phyloP scores from a whole-genome alignment of 441 rosid species.

The Iberis amara region DNA sequence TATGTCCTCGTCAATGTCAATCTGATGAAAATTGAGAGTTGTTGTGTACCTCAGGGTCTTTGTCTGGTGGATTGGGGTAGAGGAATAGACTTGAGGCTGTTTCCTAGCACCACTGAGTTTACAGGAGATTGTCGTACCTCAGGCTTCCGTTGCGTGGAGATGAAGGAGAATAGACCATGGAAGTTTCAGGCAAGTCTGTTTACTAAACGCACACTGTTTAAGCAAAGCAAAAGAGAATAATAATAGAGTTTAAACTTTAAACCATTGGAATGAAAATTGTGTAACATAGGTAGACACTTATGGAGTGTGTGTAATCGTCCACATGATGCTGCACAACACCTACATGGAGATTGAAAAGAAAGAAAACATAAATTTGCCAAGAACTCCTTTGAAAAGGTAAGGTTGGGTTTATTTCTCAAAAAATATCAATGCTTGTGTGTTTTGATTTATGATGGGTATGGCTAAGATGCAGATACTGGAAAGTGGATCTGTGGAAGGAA shows the following conservation, averaged over 20 bases:
- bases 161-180: constrained; percentile 88
- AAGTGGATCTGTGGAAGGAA: constrained; percentile 64
- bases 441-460: neutral
- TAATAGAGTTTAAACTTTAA: constrained; percentile 11
- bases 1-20: neutral
- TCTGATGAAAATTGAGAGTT: constrained; percentile 4
- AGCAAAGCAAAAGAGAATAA: neutral
- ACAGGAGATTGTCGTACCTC: constrained; percentile 81
- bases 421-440: too few relatives aligned
- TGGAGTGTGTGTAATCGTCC: constrained; percentile 72
- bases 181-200: constrained; percentile 63
- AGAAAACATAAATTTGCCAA: constrained; percentile 47
- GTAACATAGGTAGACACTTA: constrained; percentile 63
- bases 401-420: neutral
- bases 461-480: constrained; percentile 63
- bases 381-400: constrained; percentile 61
- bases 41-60: constrained; percentile 58
- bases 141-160: constrained; percentile 81
- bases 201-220: constrained; percentile 10
- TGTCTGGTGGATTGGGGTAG: constrained; percentile 97
- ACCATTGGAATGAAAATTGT: constrained; percentile 9
- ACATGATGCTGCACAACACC: constrained; percentile 75
- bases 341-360: constrained; percentile 66
- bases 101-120: constrained; percentile 52
- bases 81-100: constrained; percentile 78